A percentile compares a stretch with the other conserved stretches of the same genome.
phyloP scores from a whole-genome alignment of 495 filamentous ascomycete genomes.

The Trichoderma asperelloides region DNA sequence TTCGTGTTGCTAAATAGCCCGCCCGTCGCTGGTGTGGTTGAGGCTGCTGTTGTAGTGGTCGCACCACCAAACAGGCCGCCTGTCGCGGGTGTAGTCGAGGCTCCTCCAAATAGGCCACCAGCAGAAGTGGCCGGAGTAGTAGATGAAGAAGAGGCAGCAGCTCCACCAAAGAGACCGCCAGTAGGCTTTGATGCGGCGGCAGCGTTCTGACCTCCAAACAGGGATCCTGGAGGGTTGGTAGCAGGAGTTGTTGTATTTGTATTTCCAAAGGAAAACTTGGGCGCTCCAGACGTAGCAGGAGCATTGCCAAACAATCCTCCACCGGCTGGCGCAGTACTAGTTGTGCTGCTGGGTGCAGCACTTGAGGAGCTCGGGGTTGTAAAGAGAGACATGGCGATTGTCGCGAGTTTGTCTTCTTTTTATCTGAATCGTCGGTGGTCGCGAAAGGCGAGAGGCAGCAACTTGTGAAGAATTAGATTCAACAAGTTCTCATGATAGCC shows the following conservation, averaged over 20 bases:
- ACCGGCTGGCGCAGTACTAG: constrained; percentile 30
- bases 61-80: constrained; percentile 26
- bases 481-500: background rate
- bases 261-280: constrained; percentile 27
- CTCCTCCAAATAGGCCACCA: constrained; percentile 43
- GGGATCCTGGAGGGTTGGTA: constrained; percentile 18
- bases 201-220: background rate
- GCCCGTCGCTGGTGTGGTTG: constrained; percentile 11
- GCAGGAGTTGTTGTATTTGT: constrained; percentile 17
- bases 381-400: constrained; percentile 23
- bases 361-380: constrained; percentile 28
- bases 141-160: constrained; percentile 13
- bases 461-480: background rate
- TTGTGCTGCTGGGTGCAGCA: constrained; percentile 27
- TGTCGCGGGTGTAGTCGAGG: constrained; percentile 22
- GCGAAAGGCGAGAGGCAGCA: background rate
- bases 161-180: constrained; percentile 21
- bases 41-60: constrained; percentile 17
- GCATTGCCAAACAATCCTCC: constrained; percentile 30
- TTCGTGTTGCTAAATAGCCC: constrained; percentile 36
- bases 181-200: background rate
- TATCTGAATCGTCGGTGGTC: background rate
- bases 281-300: constrained; percentile 12
- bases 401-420: background rate
- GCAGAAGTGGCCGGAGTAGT: constrained; percentile 20